Evolutionary conservation across 768 basidiomycete species (phyloP), one percentile per base, ranked within the genome.

Genomic region (Auricularia sp.): DNA sequence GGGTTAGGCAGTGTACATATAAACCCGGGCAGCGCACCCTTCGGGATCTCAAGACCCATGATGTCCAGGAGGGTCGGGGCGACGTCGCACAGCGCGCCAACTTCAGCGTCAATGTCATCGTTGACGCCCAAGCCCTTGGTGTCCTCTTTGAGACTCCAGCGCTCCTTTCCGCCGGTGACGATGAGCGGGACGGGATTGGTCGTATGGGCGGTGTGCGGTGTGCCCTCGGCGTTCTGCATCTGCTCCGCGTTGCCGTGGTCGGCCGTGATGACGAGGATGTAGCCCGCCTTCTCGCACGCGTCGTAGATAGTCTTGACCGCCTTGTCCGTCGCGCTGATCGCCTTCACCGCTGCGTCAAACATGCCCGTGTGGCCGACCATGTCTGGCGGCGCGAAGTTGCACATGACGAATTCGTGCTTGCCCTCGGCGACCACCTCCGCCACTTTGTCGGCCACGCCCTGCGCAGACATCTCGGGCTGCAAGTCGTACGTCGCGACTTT

Each of bases 201-300:
- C 44, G 90, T 91, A 71, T 93, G 90, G n/a, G 91, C 90, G 10
- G 93, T 97, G 74, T 94, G 91, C 16, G 94, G 93, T 53, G 83
- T 87, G 43, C 90, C 90, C 68, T 86, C 82, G 2, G 81, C 80
- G 74, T 95, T 90, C 66, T 86, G 77, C 93, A 95, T 95, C 77
- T 94, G 90, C 75, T 96, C 93, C 51, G 93, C 94, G 72, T 98
- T 98, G 3, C 94, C 94, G 74, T 97, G 94, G 74, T 97, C 95
- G 12, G 94, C 87, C 2, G 95, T 96, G 73, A 98, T 79, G 67
- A 91, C 78, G 36, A 98, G 80, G 47, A 94, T 83, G 74, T 95
- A 97, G 53, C 92, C 93, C 8, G 90, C 86, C 68, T 87, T 81
- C 70, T 92, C 78, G 68, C 91, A 92, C 11, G 95, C 93, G 54